Base-by-base conservation (phyloP, 225 moss, liverwort and hornwort species). In the Physcomitrellopsis africana region DNA sequence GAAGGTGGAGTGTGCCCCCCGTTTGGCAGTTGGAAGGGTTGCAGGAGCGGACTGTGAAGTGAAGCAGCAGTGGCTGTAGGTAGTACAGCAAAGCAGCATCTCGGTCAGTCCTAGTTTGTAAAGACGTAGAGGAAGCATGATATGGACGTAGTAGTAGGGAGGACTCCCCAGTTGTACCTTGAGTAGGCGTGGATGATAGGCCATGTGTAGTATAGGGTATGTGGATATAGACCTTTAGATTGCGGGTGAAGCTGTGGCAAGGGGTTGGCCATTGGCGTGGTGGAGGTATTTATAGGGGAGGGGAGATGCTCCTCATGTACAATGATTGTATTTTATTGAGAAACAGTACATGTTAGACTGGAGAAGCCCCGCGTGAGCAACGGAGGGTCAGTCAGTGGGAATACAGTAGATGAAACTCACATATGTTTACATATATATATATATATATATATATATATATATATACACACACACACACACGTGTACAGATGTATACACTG, bases 291-390 rank as follows among this genome's bases (percentile, higher is more conserved):
- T 58, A 67, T 78, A 78, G 32, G 17, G 68, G 70, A 77, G 63
- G 47, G 63, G 68, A 60, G 65, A 77, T 37, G 32, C 67, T 81
- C 63, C 60, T 58, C 47, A 53, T 85, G 65, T 85, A 77, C 85
- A 80, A 74, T 70, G 69, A 70, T 70, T 82, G 76, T 83, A 76
- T 63, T 69, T 51, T 78, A 78, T 78, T 54, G 59, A 80, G 77
- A 69, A 74, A 78, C 71, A 67, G 41, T 75, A 70, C 63, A 64
- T 63, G 63, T 43, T 84, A 78, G 68, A 76, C 69, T 72, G 57
- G n/a, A 63, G 19, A 23, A 26, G 60, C 29, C 55, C 59, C 16
- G 63, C 69, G 65, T 72, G 67, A 29, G 59, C 51, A 49, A 51
- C 32, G 67, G 58, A 65, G 59, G 22, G 43, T 60, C 42, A 80